Evolutionary conservation across 2,329 filamentous ascomycete genomes (phyloP).

Genomic region (Davidsoniella neocaledoniae): DNA sequence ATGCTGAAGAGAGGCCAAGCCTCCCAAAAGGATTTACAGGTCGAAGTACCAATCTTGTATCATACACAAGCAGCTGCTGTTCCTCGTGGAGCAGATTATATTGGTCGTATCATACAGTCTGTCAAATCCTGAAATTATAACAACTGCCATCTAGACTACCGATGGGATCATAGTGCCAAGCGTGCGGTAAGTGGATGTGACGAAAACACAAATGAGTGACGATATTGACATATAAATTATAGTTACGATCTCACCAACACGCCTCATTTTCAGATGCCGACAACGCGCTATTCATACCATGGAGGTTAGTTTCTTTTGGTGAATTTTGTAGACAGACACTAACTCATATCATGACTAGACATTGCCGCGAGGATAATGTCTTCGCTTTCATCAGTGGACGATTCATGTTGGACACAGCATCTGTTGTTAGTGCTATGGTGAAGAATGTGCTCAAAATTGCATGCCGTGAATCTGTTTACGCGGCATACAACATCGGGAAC

Average conservation of each 20-base stretch:
- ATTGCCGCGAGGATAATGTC: slow-evolving; percentile 9
- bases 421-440: slow-evolving; percentile 7
- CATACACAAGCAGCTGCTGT: slow-evolving; percentile 7
- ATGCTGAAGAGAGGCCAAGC: slow-evolving; percentile 9
- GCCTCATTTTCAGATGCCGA: slow-evolving; percentile 3
- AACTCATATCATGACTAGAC: background rate
- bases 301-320: background rate
- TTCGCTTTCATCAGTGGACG: slow-evolving; percentile 11
- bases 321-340: background rate
- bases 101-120: background rate
- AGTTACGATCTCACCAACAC: slow-evolving; percentile 7
- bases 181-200: background rate
- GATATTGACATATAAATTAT: background rate
- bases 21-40: slow-evolving; percentile 3
- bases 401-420: slow-evolving; percentile 9
- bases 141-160: background rate
- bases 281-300: background rate
- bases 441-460: slow-evolving; percentile 8
- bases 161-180: too few species aligned
- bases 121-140: background rate
- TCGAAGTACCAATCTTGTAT: slow-evolving; percentile 7
- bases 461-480: slow-evolving; percentile 3
- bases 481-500: too few species aligned
- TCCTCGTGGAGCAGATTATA: slow-evolving; percentile 2
- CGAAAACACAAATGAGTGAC: too few species aligned